phyloP scores from a whole-genome alignment of 2,329 filamentous ascomycete species.

The Hymenotorrendiella dingleyae region DNA sequence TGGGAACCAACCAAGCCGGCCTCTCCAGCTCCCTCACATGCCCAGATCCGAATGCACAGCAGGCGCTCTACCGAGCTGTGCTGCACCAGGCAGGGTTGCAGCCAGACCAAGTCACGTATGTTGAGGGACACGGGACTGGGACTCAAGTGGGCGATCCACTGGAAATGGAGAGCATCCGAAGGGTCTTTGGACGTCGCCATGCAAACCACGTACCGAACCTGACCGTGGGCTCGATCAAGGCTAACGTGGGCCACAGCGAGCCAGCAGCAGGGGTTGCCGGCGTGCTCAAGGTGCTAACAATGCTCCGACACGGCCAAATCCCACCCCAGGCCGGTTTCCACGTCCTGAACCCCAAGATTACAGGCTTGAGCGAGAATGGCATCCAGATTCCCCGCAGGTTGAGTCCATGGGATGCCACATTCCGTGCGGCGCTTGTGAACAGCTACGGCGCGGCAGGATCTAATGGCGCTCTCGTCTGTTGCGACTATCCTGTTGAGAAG shows the following conservation, averaged over 20 bases:
- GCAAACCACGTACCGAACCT: neutral
- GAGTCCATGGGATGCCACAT: slow-evolving; percentile 8
- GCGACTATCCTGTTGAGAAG: too few relatives aligned
- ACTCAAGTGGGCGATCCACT: slow-evolving; percentile 24
- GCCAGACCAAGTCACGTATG: slow-evolving; percentile 4
- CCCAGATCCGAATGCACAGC: slow-evolving; percentile 41
- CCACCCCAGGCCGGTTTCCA: slow-evolving; percentile 25
- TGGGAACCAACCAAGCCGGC: slow-evolving; percentile 51
- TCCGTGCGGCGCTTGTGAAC: slow-evolving; percentile 15
- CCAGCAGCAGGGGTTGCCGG: slow-evolving; percentile 37
- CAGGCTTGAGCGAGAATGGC: neutral
- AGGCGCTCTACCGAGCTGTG: neutral
- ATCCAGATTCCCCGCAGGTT: slow-evolving; percentile 8
- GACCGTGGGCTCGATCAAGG: slow-evolving; percentile 29
- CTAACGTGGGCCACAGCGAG: slow-evolving; percentile 40
- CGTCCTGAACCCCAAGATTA: slow-evolving; percentile 29
- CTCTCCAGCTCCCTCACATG: slow-evolving; percentile 48
- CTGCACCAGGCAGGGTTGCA: neutral
- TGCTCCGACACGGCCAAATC: slow-evolving; percentile 24
- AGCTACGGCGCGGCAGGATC: slow-evolving; percentile 24
- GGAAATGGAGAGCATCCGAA: slow-evolving; percentile 15
- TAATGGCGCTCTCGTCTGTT: slow-evolving; percentile 19
- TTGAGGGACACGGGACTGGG: slow-evolving; percentile 33
- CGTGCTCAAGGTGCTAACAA: slow-evolving; percentile 39
- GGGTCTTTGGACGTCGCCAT: slow-evolving; percentile 23